These are phyloP conservation scores for Kandelia obovata DNA, from an alignment of 345 rosid genomes.

Conservation along the genomic window DNA sequence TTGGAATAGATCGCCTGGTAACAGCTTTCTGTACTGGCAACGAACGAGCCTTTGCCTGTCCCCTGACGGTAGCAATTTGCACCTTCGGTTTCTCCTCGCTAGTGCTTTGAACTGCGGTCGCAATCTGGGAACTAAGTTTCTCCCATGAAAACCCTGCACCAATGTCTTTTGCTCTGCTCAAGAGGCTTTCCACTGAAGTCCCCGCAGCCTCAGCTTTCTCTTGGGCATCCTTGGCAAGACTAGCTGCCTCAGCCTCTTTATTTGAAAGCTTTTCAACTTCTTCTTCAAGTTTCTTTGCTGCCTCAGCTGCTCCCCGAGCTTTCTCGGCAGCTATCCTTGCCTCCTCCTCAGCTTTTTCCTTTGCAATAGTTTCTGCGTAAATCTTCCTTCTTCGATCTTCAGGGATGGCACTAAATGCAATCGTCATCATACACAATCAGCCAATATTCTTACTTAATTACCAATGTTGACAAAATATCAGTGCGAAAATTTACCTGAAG, in stretches of 20 bases:
- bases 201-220: conserved; percentile 61
- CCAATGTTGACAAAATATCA: background rate
- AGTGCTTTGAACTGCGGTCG: conserved; percentile 46
- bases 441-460: background rate
- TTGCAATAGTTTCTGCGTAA: conserved; percentile 61
- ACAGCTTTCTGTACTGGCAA: conserved; percentile 59
- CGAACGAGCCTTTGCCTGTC: conserved; percentile 75
- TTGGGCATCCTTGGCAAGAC: conserved; percentile 57
- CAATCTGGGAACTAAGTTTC: conserved; percentile 59
- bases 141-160: conserved; percentile 68
- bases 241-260: conserved; percentile 50
- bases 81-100: conserved; percentile 44
- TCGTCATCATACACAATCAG: background rate
- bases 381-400: conserved; percentile 83
- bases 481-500: conserved; percentile 54
- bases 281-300: conserved; percentile 47
- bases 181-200: conserved; percentile 39
- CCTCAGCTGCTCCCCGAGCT: conserved; percentile 55
- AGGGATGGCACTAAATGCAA: conserved; percentile 54
- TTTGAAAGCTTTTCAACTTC: conserved; percentile 53
- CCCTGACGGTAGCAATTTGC: conserved; percentile 82
- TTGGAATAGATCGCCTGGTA: conserved; percentile 35
- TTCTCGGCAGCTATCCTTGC: conserved; percentile 52
- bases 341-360: conserved; percentile 64
- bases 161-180: conserved; percentile 63